Evolutionary conservation across 306 rosid genomes (phyloP), one percentile per base, ranked within the genome.

Genomic region (Cucurbita ficifolia): DNA sequence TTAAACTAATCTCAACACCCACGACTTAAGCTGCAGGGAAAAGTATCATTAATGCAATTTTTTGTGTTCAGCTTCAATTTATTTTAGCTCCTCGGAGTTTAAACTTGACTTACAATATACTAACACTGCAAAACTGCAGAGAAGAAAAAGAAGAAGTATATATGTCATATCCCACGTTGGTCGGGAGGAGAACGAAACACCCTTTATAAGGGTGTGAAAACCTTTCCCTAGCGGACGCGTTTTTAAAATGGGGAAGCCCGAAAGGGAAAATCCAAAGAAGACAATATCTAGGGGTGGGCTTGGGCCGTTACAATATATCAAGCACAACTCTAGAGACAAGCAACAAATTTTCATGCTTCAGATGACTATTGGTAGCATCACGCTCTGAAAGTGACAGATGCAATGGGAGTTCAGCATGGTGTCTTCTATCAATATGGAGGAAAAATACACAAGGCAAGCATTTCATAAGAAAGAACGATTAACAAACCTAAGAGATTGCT

Each of bases 401-500:
- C 42, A 68, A 22, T 45, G 19, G 52, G 36, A 42, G n/a, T 42
- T 53, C 39, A 13, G 11, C 18, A 36, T 54, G 38, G 11, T 38
- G 65, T 35, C 17, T 14, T 49, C 7, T 0, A 8, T 29, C 24
- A 46, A 70, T 29, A 29, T 70, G 43, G 45, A 29, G 33, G 74
- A 18, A 10, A 29, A 49, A n/a, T 46, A 70, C 45, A 1, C 0
- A 49, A 1, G 45, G 38, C 6, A 16, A 24, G 45, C 55, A 49
- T 49, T 22, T 14, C 22, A 36, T 42, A 68, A 38, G 17, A 72
- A 71, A 58, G 33, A 55, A 53, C 51, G 42, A 55, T 54, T 60
- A 19, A 8, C 48, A 19, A 75, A 94, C 99, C 97, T 94, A 84
- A 77, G 86, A 69, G 99, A 94, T 55, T 61, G 88, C 89, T 91